Percentiles rank a stretch among this genome's conserved stretches.
These are phyloP conservation scores for Salmacisia buchloeana DNA, from an alignment of 1,284 basidiomycete genomes.

Conservation along the genomic window DNA sequence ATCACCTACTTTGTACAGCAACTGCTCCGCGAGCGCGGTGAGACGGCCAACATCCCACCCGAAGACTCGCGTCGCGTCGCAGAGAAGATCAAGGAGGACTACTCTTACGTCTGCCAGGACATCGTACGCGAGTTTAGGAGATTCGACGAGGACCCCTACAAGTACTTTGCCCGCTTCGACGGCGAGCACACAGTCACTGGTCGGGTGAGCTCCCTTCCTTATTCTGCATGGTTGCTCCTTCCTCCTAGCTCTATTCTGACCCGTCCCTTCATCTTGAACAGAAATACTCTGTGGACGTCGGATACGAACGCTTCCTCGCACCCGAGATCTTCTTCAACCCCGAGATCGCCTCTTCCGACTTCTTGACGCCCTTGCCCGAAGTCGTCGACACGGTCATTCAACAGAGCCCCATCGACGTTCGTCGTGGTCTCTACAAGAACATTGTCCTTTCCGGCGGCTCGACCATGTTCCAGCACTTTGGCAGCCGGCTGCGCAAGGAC, in stretches of 20 bases:
- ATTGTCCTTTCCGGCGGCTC: slow-evolving; percentile 92
- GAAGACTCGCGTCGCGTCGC: slow-evolving; percentile 91
- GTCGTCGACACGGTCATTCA: slow-evolving; percentile 97
- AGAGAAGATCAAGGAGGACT: slow-evolving; percentile 94
- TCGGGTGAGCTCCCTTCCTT: slow-evolving; percentile 59
- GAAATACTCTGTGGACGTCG: slow-evolving; percentile 88
- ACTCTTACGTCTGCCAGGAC: slow-evolving; percentile 97
- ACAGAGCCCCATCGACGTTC: slow-evolving; percentile 88
- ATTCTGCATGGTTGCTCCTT: not conserved
- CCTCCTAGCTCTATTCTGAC: not conserved
- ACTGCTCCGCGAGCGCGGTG: slow-evolving; percentile 88
- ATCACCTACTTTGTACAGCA: slow-evolving; percentile 97
- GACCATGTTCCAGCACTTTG: slow-evolving; percentile 98
- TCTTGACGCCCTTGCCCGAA: slow-evolving; percentile 90
- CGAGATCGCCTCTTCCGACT: slow-evolving; percentile 96
- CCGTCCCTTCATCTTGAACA: slow-evolving; percentile 45
- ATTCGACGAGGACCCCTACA: slow-evolving; percentile 92
- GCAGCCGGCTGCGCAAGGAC: slow-evolving; percentile 88
- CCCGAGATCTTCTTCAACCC: slow-evolving; percentile 99
- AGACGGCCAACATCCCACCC: slow-evolving; percentile 82
- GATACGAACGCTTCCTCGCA: slow-evolving; percentile 97
- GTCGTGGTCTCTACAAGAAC: slow-evolving; percentile 93
- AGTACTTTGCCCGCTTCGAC: slow-evolving; percentile 89
- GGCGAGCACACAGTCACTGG: slow-evolving; percentile 90
- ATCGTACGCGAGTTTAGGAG: slow-evolving; percentile 98